Conservation (phyloP, 2,329 filamentous ascomycete genomes). For the Aspergillus fructus region DNA sequence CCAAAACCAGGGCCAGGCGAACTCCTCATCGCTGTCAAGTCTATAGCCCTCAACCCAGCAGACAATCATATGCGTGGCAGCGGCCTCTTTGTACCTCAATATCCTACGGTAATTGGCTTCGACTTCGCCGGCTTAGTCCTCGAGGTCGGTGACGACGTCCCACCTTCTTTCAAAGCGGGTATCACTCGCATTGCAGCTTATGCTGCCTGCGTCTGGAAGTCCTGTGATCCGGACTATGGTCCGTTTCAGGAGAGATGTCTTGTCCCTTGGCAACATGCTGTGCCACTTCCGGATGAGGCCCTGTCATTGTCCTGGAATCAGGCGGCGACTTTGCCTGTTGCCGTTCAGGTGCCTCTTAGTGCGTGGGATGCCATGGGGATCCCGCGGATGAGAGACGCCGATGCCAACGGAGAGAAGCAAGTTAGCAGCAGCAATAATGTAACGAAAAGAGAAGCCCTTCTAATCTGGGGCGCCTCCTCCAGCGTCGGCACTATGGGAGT, state of each 20-base stretch:
- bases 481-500: constrained; percentile 49
- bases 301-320: constrained; percentile 38
- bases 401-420: not conserved
- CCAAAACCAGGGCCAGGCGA: constrained; percentile 49
- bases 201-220: constrained; percentile 43
- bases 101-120: constrained; percentile 41
- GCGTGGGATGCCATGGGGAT: constrained; percentile 44
- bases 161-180: constrained; percentile 29
- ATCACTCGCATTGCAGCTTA: constrained; percentile 43
- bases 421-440: too few relatives aligned
- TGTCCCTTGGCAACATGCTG: constrained; percentile 43
- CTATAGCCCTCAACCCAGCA: constrained; percentile 51
- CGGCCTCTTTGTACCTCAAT: constrained; percentile 43
- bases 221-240: constrained; percentile 48
- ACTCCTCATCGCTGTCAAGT: constrained; percentile 50
- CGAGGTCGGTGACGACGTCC: constrained; percentile 42
- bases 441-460: constrained; percentile 32
- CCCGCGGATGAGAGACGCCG: constrained; percentile 18
- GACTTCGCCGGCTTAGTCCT: constrained; percentile 48
- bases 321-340: constrained; percentile 43
- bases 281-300: constrained; percentile 31
- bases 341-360: constrained; percentile 37
- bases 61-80: constrained; percentile 45
- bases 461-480: constrained; percentile 48
- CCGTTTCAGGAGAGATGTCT: constrained; percentile 47